Evolutionary conservation across 108 stramenopile genomes (phyloP), one percentile per base, ranked within the genome.

Genomic region (Aurantiochytrium sp.): DNA sequence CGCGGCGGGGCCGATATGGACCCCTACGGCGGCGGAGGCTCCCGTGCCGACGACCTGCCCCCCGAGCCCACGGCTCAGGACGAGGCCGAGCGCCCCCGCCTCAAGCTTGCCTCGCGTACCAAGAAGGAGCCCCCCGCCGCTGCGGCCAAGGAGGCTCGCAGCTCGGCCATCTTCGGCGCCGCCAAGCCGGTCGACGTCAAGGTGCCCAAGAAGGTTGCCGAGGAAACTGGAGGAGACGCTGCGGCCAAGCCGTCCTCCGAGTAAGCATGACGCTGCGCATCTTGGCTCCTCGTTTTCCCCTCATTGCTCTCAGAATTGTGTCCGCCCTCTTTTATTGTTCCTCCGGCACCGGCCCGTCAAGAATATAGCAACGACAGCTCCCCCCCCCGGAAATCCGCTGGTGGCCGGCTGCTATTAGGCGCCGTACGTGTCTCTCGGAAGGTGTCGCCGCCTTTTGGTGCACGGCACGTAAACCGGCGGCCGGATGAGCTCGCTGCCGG

Each of bases 1-100:
- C 73, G 73, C 32, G 45, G 45, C 39, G 73, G 42, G 10, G 73
- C 24, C n/a, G 27, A 41, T 12, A 48, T 48, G 45, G 73, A 24
- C 45, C 32, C 59, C 8, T 30, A 48, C 39, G 73, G 73, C 42
- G 39, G n/a, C n/a, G 73, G 36, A 22, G 73, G 73, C 39, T 6
- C 36, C 42, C 73, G 73, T 30, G 45, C n/a, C 42, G 73, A 81
- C 45, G 73, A 81, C 42, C 39, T 48, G 10, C 39, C 45, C 8
- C 42, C 45, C 24, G 73, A 81, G 45, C 73, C 73, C 45, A 81
- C 73, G n/a, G 73, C 73, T 19, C 42, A 41, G 73, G 73, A 81
- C 45, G 73, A 81, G 73, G 45, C 42, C 2, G 42, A 81, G 73
- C 39, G 73, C 39, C 73, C 73, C 39, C 73, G 73, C 32, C 73